These are phyloP conservation scores for Gigaspora rosea DNA, from an alignment of 192 early-diverging fungal species.

Conservation along the genomic window DNA sequence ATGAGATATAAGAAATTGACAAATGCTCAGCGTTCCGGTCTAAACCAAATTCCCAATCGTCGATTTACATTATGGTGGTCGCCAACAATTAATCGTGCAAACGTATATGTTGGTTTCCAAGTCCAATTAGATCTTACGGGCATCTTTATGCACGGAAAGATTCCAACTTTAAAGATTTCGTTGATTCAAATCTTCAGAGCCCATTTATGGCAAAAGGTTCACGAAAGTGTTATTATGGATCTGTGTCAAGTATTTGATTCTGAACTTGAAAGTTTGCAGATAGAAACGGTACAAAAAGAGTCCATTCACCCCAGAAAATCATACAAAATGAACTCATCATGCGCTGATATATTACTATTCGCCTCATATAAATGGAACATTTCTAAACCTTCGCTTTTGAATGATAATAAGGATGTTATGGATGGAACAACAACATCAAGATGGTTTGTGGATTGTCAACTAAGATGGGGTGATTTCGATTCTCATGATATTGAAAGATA, in stretches of 20 bases:
- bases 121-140: conserved; percentile 99
- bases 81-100: conserved; percentile 96
- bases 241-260: conserved; percentile 93
- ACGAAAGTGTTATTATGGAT: conserved; percentile 37
- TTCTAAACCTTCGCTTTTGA: conserved; percentile 90
- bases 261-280: conserved; percentile 94
- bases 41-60: conserved; percentile 99
- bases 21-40: conserved; percentile 95
- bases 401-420: conserved; percentile 92
- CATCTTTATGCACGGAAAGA: conserved; percentile 99
- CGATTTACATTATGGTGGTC: conserved; percentile 99
- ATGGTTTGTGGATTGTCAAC: conserved; percentile 98
- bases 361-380: conserved; percentile 99
- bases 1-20: conserved; percentile 98
- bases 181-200: conserved; percentile 93
- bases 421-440: conserved; percentile 96
- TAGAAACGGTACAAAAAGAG: conserved; percentile 99
- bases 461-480: conserved; percentile 99
- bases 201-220: conserved; percentile 31
- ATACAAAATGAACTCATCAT: conserved; percentile 98
- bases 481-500: conserved; percentile 99
- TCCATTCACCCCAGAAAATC: conserved; percentile 99
- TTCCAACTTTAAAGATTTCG: conserved; percentile 98
- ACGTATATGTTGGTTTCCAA: conserved; percentile 99
- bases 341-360: conserved; percentile 93